Percentiles rank a stretch among this genome's conserved stretches.
Evolutionary conservation across 2,329 filamentous ascomycete species (phyloP).

Genomic region (Talaromyces pinophilus): DNA sequence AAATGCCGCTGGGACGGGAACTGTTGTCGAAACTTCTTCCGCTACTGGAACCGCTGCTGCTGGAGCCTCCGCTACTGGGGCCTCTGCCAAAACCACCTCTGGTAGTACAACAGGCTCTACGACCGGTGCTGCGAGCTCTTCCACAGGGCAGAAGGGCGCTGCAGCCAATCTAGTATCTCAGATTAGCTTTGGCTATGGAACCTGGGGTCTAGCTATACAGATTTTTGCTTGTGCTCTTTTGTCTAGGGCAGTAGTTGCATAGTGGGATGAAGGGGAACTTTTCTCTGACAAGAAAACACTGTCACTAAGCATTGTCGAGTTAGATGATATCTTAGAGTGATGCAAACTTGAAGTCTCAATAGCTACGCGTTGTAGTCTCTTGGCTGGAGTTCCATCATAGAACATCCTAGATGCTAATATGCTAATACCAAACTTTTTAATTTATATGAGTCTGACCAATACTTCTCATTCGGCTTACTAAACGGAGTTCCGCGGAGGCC

Average conservation of each 20-base stretch:
- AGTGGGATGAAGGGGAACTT: background rate
- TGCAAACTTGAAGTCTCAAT: background rate
- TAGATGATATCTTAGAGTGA: background rate
- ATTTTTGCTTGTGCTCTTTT: background rate
- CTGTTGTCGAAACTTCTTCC: background rate
- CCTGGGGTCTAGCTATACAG: background rate
- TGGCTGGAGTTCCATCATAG: background rate
- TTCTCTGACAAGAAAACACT: background rate
- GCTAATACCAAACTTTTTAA: background rate
- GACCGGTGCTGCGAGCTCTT: conserved; percentile 4
- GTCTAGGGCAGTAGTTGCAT: background rate
- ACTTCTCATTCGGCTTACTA: background rate
- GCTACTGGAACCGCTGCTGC: background rate
- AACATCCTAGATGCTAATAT: background rate
- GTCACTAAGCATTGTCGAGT: background rate
- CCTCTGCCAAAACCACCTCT: background rate
- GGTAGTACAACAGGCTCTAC: background rate
- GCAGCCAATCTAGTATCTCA: background rate
- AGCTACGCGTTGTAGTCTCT: background rate
- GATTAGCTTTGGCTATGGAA: background rate
- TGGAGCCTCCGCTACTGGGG: background rate
- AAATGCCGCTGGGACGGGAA: background rate
- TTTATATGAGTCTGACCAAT: background rate
- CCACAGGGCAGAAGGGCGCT: background rate
- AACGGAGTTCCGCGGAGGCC: background rate